Evolutionary conservation across 768 basidiomycete genomes (phyloP).

Genomic region (Rhodotorula kratochvilovae): DNA sequence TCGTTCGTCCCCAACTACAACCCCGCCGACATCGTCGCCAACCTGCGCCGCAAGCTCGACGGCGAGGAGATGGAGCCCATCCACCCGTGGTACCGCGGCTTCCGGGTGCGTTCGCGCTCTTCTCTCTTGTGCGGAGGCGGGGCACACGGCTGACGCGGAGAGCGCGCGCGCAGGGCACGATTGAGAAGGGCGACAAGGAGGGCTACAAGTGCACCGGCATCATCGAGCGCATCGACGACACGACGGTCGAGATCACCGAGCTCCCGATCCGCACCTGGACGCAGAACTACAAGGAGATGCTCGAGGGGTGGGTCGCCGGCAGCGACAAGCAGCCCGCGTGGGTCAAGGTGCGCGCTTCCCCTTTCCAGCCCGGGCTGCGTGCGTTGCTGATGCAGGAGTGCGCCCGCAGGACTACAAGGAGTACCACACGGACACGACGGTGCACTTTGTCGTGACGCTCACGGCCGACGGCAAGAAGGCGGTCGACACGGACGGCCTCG

Average conservation of each 20-base stretch:
- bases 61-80: slow-evolving; percentile 78
- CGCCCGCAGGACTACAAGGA: slow-evolving; percentile 83
- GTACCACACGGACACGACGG: slow-evolving; percentile 84
- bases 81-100: slow-evolving; percentile 97
- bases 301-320: slow-evolving; percentile 75
- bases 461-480: slow-evolving; percentile 71
- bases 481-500: slow-evolving; percentile 80
- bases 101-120: slow-evolving; percentile 49
- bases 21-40: slow-evolving; percentile 80
- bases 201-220: slow-evolving; percentile 73
- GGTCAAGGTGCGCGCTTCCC: slow-evolving; percentile 60
- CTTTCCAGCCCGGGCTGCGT: too few species aligned
- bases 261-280: slow-evolving; percentile 96
- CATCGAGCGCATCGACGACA: slow-evolving; percentile 69
- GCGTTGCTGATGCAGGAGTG: neutral
- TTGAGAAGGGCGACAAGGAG: slow-evolving; percentile 67
- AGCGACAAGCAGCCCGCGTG: slow-evolving; percentile 70
- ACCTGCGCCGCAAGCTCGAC: slow-evolving; percentile 78
- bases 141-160: neutral
- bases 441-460: slow-evolving; percentile 84
- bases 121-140: neutral
- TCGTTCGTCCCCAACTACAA: slow-evolving; percentile 88
- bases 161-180: slow-evolving; percentile 58
- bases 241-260: slow-evolving; percentile 91
- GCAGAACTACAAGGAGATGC: slow-evolving; percentile 78